These are phyloP conservation scores for Xylariaceae sp. DNA, from an alignment of 2,329 filamentous ascomycete genomes.

Conservation along the genomic window DNA sequence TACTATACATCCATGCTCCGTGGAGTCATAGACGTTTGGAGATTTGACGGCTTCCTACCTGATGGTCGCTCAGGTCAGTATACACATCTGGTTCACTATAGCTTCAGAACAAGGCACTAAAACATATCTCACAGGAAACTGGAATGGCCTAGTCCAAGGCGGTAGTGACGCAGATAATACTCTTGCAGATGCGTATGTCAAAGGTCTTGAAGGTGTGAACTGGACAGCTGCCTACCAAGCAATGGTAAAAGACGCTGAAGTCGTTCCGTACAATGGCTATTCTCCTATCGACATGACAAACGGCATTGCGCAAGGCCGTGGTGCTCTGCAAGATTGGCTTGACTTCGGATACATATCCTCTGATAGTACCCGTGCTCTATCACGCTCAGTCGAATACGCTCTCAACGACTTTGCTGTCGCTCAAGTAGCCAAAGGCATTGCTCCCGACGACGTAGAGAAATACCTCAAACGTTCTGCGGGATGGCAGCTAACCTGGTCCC, in stretches of 20 bases:
- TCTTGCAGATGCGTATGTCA: slow-evolving; percentile 59
- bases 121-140: slow-evolving; percentile 47
- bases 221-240: slow-evolving; percentile 54
- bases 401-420: slow-evolving; percentile 57
- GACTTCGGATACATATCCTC: slow-evolving; percentile 55
- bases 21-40: slow-evolving; percentile 57
- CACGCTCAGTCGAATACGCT: slow-evolving; percentile 55
- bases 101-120: not conserved
- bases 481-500: slow-evolving; percentile 61
- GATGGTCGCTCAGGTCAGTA: slow-evolving; percentile 40
- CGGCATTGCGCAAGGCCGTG: slow-evolving; percentile 54
- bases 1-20: slow-evolving; percentile 54
- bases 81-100: not conserved
- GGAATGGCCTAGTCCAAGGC: slow-evolving; percentile 57
- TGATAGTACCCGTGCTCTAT: slow-evolving; percentile 50
- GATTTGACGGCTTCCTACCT: slow-evolving; percentile 51
- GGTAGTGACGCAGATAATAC: slow-evolving; percentile 61
- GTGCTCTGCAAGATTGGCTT: slow-evolving; percentile 59
- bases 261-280: slow-evolving; percentile 48
- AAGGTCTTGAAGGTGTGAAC: slow-evolving; percentile 48
- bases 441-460: slow-evolving; percentile 44
- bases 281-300: slow-evolving; percentile 50
- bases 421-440: slow-evolving; percentile 53
- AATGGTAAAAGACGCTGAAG: slow-evolving; percentile 56
- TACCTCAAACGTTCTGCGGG: slow-evolving; percentile 54